phyloP scores from a whole-genome alignment of 2,329 filamentous ascomycete species.

The Neopestalotiopsis clavispora region DNA sequence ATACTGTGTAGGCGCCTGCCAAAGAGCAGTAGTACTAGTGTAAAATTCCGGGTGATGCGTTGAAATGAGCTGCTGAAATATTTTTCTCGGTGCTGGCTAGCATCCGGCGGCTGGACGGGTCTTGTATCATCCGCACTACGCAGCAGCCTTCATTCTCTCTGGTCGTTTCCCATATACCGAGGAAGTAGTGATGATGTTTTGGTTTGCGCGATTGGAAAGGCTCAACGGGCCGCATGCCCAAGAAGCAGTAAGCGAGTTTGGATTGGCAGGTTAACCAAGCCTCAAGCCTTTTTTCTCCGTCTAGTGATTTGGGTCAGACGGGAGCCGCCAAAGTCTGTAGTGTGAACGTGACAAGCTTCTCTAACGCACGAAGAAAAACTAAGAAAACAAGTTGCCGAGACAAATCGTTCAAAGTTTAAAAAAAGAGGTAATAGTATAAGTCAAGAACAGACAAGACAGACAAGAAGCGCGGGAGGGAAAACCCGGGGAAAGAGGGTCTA shows the following conservation, averaged over 20 bases:
- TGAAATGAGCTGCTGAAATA: not conserved
- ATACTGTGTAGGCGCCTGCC: not conserved
- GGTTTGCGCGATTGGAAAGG: not conserved
- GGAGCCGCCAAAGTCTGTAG: not conserved
- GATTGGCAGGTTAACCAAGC: not conserved
- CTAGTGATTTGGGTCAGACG: not conserved
- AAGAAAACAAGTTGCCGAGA: not conserved
- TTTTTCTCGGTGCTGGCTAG: not conserved
- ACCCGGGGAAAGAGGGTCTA: slow-evolving; percentile 1
- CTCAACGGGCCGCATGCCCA: not conserved
- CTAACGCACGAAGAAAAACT: not conserved
- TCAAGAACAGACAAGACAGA: not conserved
- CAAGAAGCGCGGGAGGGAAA: not conserved
- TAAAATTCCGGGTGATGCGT: not conserved
- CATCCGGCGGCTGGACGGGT: not conserved
- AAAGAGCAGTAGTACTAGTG: not conserved
- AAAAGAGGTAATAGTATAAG: not conserved
- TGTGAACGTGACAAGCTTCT: not conserved
- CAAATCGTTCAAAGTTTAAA: not conserved
- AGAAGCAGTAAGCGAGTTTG: not conserved
- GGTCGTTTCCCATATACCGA: not conserved
- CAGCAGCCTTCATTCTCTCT: not conserved
- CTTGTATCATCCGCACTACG: not conserved
- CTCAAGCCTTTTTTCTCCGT: not conserved
- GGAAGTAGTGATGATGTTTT: not conserved